Conservation (phyloP, 345 rosid species). For the Physaria fendleri region DNA sequence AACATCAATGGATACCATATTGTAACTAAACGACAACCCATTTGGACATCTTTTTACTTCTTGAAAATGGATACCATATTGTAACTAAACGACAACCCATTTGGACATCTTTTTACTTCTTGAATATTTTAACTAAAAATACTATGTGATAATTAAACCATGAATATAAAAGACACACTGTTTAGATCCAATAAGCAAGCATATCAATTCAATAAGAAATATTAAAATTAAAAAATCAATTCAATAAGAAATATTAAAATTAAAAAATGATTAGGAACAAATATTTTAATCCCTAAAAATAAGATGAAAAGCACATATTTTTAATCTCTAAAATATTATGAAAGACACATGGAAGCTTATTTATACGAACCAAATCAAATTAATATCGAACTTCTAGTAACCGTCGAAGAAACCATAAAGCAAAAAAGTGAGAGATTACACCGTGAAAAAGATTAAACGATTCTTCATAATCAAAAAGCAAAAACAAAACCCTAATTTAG, state of each 20-base stretch:
- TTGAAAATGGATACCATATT: too few species aligned
- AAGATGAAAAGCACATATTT: too few species aligned
- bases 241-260: background rate
- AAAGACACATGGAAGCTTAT: background rate
- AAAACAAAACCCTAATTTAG: conserved; percentile 9
- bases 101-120: too few species aligned
- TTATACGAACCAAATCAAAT: background rate
- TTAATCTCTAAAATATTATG: too few species aligned
- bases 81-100: too few species aligned
- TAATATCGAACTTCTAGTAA: background rate
- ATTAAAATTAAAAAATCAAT: too few species aligned
- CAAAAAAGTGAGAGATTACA: background rate
- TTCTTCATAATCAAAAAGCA: background rate
- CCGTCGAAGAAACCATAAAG: background rate
- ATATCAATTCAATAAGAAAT: background rate
- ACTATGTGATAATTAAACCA: too few species aligned
- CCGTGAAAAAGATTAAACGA: background rate
- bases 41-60: background rate
- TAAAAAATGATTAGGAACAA: background rate
- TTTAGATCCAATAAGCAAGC: background rate
- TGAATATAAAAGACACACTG: background rate
- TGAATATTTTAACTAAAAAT: background rate
- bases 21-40: background rate
- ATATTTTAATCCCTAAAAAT: background rate
- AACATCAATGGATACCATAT: too few species aligned